Percentiles rank a stretch among this genome's conserved stretches.
These are phyloP conservation scores for Amaranthus hypochondriacus DNA, from an alignment of 148 eudicot species.

Conservation along the genomic window DNA sequence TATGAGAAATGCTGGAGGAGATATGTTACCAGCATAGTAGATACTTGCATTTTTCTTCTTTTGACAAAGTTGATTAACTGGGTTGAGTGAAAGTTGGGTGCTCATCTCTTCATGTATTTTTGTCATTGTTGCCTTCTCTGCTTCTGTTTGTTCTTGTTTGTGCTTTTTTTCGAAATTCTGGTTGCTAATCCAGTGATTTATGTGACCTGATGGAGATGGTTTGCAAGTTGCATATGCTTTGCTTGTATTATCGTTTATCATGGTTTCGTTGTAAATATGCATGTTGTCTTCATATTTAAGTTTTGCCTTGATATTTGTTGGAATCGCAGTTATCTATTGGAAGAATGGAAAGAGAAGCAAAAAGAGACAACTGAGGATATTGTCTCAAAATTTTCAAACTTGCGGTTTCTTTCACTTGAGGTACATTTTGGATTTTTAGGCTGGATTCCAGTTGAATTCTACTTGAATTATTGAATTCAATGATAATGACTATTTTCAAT, in stretches of 20 bases:
- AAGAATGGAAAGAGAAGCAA: slow-evolving; percentile 93
- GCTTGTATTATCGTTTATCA: background rate
- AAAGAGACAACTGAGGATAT: slow-evolving; percentile 61
- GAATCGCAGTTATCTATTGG: slow-evolving; percentile 71
- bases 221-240: background rate
- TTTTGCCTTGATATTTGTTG: slow-evolving; percentile 17
- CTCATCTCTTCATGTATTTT: no score
- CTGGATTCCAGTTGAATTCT: background rate
- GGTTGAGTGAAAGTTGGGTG: background rate
- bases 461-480: no score
- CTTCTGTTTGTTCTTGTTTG: background rate
- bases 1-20: background rate
- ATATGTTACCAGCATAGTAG: background rate
- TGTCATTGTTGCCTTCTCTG: background rate
- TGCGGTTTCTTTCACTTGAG: slow-evolving; percentile 76
- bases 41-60: background rate
- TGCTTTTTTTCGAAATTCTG: background rate
- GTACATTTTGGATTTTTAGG: slow-evolving; percentile 34
- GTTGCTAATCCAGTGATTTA: no score
- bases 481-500: no score
- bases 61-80: background rate
- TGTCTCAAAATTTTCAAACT: slow-evolving; percentile 47
- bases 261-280: background rate
- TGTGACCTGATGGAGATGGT: background rate
- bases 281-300: background rate